Evolutionary conservation across 805 yeast species (phyloP).

Genomic region (Candida vartiovaarae): DNA sequence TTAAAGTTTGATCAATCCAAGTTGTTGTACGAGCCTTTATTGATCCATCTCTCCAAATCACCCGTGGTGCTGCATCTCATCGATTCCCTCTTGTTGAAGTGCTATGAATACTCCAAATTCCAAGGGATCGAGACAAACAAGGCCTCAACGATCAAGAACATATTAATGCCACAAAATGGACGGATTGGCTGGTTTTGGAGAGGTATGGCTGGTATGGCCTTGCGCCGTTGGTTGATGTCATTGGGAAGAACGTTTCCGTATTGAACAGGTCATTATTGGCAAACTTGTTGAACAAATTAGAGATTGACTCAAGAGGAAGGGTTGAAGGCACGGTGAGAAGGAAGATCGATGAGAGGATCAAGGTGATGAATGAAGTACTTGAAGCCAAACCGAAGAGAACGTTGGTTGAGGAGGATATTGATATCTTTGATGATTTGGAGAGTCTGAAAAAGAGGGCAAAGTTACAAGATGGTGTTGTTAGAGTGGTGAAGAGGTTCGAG

Average conservation of each 20-base stretch:
- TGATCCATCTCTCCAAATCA: slow-evolving; percentile 6
- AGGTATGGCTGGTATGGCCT: slow-evolving; percentile 1
- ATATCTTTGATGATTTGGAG: slow-evolving; percentile 24
- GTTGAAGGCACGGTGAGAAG: not conserved
- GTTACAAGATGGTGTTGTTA: not conserved
- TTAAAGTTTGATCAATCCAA: slow-evolving; percentile 20
- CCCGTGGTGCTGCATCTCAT: slow-evolving; percentile 13
- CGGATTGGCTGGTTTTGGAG: slow-evolving; percentile 10
- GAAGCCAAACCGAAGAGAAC: not conserved
- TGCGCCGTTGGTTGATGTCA: slow-evolving; percentile 6
- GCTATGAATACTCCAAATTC: slow-evolving; percentile 12
- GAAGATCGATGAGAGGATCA: not conserved
- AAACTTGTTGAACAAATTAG: not conserved
- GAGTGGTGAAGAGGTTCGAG: slow-evolving; percentile 12
- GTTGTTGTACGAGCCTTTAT: slow-evolving; percentile 25
- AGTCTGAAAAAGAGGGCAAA: slow-evolving; percentile 21
- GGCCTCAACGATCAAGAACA: slow-evolving; percentile 5
- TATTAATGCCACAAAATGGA: slow-evolving; percentile 11
- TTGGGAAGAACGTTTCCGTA: slow-evolving; percentile 12
- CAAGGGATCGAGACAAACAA: not conserved
- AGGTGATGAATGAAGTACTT: not conserved
- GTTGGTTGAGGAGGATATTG: slow-evolving; percentile 8
- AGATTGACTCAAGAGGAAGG: not conserved
- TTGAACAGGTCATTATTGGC: slow-evolving; percentile 6
- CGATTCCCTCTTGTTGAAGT: slow-evolving; percentile 8